Conservation (phyloP, 202 grass and related monocot genomes). For the Panicum hallii region DNA sequence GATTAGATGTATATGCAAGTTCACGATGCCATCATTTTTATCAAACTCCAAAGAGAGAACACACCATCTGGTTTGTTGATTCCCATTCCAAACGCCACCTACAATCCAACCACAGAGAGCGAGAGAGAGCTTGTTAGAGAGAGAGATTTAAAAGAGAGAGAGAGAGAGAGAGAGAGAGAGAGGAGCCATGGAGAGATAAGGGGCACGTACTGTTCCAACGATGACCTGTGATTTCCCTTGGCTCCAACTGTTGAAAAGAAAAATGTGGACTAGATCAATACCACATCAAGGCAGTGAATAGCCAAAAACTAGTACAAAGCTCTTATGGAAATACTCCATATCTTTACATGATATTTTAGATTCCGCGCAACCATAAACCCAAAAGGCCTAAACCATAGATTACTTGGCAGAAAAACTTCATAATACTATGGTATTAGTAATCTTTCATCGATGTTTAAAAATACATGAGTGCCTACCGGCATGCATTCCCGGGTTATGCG, state of each 20-base stretch:
- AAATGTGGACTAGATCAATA: constrained; percentile 2
- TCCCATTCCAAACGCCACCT: constrained; percentile 99
- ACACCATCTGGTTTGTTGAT: constrained; percentile 97
- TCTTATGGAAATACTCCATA: background rate
- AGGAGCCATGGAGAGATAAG: background rate
- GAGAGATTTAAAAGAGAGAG: background rate
- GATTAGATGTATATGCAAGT: constrained; percentile 31
- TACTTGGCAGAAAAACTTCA: background rate
- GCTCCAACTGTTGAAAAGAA: constrained; percentile 81
- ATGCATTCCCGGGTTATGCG: too few species aligned
- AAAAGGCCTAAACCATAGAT: background rate
- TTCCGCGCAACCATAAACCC: background rate
- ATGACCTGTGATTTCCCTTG: constrained; percentile 92
- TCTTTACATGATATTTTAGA: background rate
- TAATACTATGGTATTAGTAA: background rate
- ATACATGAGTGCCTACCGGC: too few species aligned
- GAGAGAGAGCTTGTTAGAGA: background rate
- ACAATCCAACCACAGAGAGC: constrained; percentile 30
- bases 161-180: background rate
- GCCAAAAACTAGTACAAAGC: background rate
- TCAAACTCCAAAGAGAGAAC: constrained; percentile 43
- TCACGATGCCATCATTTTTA: constrained; percentile 37
- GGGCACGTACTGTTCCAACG: constrained; percentile 73
- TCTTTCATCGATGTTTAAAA: background rate
- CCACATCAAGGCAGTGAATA: constrained; percentile 25